These are phyloP conservation scores for Penicillium sp. DNA, from an alignment of 2,329 filamentous ascomycete species.

Conservation along the genomic window DNA sequence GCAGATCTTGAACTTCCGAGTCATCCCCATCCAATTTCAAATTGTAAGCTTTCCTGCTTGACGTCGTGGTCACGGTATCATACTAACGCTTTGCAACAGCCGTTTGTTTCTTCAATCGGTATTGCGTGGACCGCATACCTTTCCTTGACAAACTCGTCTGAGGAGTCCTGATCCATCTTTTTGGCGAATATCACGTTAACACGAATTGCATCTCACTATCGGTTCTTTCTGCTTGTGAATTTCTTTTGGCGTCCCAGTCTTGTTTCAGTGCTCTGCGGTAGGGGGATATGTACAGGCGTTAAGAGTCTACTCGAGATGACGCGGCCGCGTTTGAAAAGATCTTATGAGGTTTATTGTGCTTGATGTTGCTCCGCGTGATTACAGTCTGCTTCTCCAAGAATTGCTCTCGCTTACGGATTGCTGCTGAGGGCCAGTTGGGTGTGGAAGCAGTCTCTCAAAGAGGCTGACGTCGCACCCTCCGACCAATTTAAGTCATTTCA, in stretches of 20 bases:
- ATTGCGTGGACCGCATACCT: constrained; percentile 98
- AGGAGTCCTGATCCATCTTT: constrained; percentile 50
- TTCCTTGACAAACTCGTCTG: constrained; percentile 80
- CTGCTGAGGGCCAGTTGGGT: no score
- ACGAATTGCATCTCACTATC: constrained; percentile 5
- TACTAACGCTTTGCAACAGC: constrained; percentile 47
- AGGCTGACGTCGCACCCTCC: no score
- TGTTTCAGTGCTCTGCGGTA: not conserved
- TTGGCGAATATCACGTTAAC: constrained; percentile 13
- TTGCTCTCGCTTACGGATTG: no score
- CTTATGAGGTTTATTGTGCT: constrained; percentile 1
- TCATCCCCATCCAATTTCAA: constrained; percentile 94
- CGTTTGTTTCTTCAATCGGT: constrained; percentile 90
- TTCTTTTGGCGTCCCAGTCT: constrained; percentile 14
- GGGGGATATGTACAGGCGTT: no score
- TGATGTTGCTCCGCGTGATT: no score
- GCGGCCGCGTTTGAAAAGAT: constrained; percentile 12
- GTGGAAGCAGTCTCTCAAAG: no score
- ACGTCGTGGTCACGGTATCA: not conserved
- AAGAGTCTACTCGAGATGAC: constrained; percentile 1
- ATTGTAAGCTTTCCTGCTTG: constrained; percentile 60
- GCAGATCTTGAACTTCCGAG: constrained; percentile 90
- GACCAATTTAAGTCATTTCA: no score
- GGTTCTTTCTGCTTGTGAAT: constrained; percentile 7
- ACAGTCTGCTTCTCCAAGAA: no score